Evolutionary conservation across 2,329 filamentous ascomycete species (phyloP).

Genomic region (Cryphonectria parasitica): DNA sequence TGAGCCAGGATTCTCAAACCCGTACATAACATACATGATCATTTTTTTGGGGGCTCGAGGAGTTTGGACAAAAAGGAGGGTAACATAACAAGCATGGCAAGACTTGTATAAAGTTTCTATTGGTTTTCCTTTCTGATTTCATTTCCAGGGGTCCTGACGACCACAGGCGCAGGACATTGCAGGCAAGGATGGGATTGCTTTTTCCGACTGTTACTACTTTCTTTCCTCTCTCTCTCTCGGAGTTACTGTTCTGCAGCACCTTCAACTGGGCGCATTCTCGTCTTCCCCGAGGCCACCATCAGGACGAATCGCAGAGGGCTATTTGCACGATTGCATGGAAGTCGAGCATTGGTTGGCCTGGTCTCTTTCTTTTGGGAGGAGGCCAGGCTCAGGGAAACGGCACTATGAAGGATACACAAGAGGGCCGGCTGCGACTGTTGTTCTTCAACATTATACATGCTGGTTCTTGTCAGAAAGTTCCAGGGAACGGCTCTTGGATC

Average conservation of each 20-base stretch:
- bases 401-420: constrained; percentile 8
- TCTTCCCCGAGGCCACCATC: neutral
- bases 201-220: constrained; percentile 6
- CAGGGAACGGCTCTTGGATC: neutral
- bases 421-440: constrained; percentile 3
- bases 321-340: constrained; percentile 9
- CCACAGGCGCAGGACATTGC: constrained; percentile 7
- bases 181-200: constrained; percentile 11
- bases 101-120: neutral
- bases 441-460: neutral
- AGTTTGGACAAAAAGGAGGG: constrained; percentile 15
- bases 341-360: constrained; percentile 7
- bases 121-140: constrained; percentile 6
- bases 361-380: neutral
- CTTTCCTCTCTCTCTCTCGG: neutral
- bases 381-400: neutral
- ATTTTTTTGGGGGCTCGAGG: neutral
- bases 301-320: neutral
- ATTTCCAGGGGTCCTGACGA: neutral
- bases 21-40: constrained; percentile 9
- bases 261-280: neutral
- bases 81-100: constrained; percentile 8
- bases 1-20: neutral
- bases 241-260: constrained; percentile 9
- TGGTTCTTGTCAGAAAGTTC: neutral